Evolutionary conservation across 805 yeast species (phyloP).

Genomic region (Candida endomychidarum): DNA sequence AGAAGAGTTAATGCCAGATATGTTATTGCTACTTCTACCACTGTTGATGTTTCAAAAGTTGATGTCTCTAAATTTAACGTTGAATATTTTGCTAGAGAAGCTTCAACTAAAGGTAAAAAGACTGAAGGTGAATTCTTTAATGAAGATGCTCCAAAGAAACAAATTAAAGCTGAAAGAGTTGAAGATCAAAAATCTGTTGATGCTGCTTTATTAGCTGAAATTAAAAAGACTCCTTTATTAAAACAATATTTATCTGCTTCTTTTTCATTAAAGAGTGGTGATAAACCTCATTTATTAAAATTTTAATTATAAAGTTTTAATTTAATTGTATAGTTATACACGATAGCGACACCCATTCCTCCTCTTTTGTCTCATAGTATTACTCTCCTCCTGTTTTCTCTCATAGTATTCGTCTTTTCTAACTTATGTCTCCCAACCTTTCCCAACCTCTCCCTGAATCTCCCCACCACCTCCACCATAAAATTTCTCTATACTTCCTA

Average conservation of each 20-base stretch:
- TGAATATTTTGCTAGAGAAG: slow-evolving; percentile 96
- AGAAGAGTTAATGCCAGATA: slow-evolving; percentile 99
- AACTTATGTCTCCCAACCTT: too few species aligned
- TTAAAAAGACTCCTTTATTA: slow-evolving; percentile 96
- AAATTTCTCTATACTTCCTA: too few species aligned
- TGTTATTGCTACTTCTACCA: slow-evolving; percentile 98
- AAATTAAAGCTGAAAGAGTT: slow-evolving; percentile 88
- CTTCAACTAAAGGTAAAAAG: slow-evolving; percentile 76
- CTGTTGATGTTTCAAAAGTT: slow-evolving; percentile 74
- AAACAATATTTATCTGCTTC: slow-evolving; percentile 94
- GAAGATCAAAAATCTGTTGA: slow-evolving; percentile 97
- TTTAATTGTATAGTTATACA: slow-evolving; percentile 9
- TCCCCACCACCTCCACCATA: too few species aligned
- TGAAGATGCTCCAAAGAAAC: slow-evolving; percentile 74
- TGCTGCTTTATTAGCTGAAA: slow-evolving; percentile 86
- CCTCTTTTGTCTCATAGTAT: not conserved
- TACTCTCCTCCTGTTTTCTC: not conserved
- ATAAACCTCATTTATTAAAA: slow-evolving; percentile 96
- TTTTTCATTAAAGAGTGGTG: slow-evolving; percentile 97
- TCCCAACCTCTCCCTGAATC: too few species aligned
- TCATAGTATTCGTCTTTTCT: not conserved
- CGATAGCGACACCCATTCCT: too few species aligned
- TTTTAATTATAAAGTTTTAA: too few species aligned
- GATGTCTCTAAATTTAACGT: slow-evolving; percentile 89
- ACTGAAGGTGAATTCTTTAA: slow-evolving; percentile 91